phyloP scores from a whole-genome alignment of 2,329 filamentous ascomycete species.

The Aspergillus sp. region DNA sequence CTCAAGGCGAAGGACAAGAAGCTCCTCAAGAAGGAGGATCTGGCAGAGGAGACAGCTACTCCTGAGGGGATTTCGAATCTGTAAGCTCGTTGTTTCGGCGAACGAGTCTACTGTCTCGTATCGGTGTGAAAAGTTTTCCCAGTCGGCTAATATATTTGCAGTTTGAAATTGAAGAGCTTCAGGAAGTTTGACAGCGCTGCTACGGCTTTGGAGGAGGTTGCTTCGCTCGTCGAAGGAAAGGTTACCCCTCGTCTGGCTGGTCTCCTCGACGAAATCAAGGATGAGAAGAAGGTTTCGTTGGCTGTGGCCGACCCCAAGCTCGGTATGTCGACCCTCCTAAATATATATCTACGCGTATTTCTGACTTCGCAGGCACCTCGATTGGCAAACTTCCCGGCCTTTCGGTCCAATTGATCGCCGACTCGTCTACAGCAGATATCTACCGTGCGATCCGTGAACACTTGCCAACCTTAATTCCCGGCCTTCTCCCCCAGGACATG shows the following conservation, averaged over 20 bases:
- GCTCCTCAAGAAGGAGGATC: constrained; percentile 77
- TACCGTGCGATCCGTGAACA: constrained; percentile 92
- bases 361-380: constrained; percentile 51
- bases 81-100: constrained; percentile 42
- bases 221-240: constrained; percentile 83
- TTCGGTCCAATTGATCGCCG: constrained; percentile 72
- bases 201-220: constrained; percentile 81
- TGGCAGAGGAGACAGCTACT: constrained; percentile 63
- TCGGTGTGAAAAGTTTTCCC: constrained; percentile 18
- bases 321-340: constrained; percentile 34
- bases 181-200: constrained; percentile 93
- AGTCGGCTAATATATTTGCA: constrained; percentile 30
- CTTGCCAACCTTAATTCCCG: constrained; percentile 80
- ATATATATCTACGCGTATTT: constrained; percentile 1
- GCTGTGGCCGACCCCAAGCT: constrained; percentile 92
- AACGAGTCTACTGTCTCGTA: constrained; percentile 3
- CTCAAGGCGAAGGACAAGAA: constrained; percentile 99
- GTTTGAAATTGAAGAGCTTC: constrained; percentile 93
- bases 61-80: constrained; percentile 79
- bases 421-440: constrained; percentile 73
- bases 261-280: constrained; percentile 82
- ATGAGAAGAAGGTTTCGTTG: constrained; percentile 93
- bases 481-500: constrained; percentile 73
- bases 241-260: constrained; percentile 76
- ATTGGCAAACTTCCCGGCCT: constrained; percentile 88